Base-by-base conservation (phyloP, 371 early-diverging fungal species). In the Quaeritorhiza haematococci region DNA sequence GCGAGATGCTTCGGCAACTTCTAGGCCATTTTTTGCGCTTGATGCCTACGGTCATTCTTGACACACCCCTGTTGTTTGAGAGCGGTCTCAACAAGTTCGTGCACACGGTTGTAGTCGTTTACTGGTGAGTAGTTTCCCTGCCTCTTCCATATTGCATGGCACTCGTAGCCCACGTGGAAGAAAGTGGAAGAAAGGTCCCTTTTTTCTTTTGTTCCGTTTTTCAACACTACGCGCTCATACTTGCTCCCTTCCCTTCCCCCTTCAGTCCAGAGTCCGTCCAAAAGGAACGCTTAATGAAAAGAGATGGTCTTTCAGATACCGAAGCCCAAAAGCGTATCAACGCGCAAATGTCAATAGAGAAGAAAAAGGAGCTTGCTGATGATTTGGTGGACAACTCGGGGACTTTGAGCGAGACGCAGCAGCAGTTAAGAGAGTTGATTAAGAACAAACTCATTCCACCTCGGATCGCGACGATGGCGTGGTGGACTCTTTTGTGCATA, bases 61-160 rank as follows among this genome's bases (percentile, higher is more conserved):
- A 97, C 68, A 90, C 91, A 0, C 96, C 98, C 17, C 71, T 97
- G 46, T 74, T 97, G 55, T 84, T 91, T 56, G 98, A 97, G 61
- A 79, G 84, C 28, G 83, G 87, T 7, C 63, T 95, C 57, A 79
- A 91, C 66, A 67, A 75, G 42, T 83, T 84, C 51, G 84, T 92
- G 48, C 79, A 81, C 32, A 65, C 72, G 0, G 84, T 82, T 3
- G 76, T 89, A 10, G 94, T 96, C 2, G 89, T 96, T 0, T 91
- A 83, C 58, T 87, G 88, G 88, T 87, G 75, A 57, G 70, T 26
- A 29, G 13, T 26, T 28, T 24, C 34, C 38, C 13, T 50, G 28
- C n/a, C 7, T 34, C 26, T 29, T 43, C 8, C 3, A 17, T n/a
- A n/a, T n/a, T n/a, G n/a, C n/a, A n/a, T n/a, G n/a, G n/a, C n/a